Evolutionary conservation across 129 eudicot genomes (phyloP).

Genomic region (Tagetes erecta): DNA sequence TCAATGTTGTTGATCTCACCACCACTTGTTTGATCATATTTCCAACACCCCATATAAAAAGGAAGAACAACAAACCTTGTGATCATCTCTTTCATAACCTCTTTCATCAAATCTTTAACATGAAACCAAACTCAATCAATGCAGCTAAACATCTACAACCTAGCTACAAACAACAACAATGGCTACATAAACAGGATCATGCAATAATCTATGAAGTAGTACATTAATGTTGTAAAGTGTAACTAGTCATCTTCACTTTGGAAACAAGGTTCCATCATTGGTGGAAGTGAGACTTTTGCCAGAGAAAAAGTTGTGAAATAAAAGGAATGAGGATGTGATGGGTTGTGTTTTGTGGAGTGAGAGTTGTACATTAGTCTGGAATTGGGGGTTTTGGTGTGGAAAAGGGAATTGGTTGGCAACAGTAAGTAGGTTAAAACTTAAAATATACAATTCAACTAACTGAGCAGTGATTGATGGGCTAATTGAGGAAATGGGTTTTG

Average conservation of each 20-base stretch:
- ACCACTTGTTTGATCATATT: constrained; percentile 35
- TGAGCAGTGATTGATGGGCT: constrained; percentile 38
- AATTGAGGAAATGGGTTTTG: constrained; percentile 32
- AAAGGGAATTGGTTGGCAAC: constrained; percentile 45
- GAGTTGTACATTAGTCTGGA: constrained; percentile 22
- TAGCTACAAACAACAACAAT: neutral
- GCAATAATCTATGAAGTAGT: constrained; percentile 7
- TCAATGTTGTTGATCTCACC: constrained; percentile 30
- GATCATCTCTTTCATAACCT: constrained; percentile 44
- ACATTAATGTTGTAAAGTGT: constrained; percentile 26
- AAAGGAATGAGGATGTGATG: neutral
- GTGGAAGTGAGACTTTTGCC: constrained; percentile 10
- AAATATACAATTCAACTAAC: constrained; percentile 73
- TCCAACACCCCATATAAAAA: constrained; percentile 58
- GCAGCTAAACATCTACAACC: constrained; percentile 25
- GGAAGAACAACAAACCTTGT: constrained; percentile 55
- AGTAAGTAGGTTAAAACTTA: constrained; percentile 61
- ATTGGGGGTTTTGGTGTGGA: constrained; percentile 3
- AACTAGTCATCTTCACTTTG: constrained; percentile 36
- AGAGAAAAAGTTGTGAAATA: neutral
- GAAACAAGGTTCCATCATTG: constrained; percentile 54
- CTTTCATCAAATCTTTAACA: constrained; percentile 22
- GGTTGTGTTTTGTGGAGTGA: constrained; percentile 1
- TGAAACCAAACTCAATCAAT: constrained; percentile 19
- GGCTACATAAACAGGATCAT: neutral